A percentile compares a stretch with the other conserved stretches of the same genome.
Evolutionary conservation across 257 asterid genomes (phyloP).

Genomic region (Nicotiana attenuata): DNA sequence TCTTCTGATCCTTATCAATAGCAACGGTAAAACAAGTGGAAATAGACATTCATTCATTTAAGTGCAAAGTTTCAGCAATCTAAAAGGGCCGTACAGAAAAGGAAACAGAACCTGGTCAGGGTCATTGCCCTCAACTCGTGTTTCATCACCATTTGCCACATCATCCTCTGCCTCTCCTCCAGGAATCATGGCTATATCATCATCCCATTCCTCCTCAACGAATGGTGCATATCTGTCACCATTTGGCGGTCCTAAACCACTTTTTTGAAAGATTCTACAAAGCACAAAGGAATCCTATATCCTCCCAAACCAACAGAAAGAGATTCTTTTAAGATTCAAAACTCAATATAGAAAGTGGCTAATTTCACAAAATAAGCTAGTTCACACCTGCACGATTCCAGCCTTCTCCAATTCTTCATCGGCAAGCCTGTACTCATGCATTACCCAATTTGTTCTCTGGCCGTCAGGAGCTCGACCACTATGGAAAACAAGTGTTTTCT

Average conservation of each 20-base stretch:
- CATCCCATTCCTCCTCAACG: constrained; percentile 97
- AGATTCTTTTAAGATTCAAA: constrained; percentile 24
- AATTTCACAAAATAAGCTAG: background rate
- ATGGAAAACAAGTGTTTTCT: constrained; percentile 86
- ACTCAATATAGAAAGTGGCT: constrained; percentile 9
- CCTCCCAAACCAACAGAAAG: constrained; percentile 35
- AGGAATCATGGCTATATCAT: constrained; percentile 44
- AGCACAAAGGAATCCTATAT: constrained; percentile 89
- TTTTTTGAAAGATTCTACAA: constrained; percentile 92
- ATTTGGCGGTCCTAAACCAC: constrained; percentile 91
- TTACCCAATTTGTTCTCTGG: constrained; percentile 92
- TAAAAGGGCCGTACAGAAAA: background rate
- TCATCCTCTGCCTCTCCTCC: constrained; percentile 59
- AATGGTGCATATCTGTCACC: constrained; percentile 96
- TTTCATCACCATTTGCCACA: constrained; percentile 50
- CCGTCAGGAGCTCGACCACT: constrained; percentile 97
- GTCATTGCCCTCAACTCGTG: constrained; percentile 36
- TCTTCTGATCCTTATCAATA: background rate
- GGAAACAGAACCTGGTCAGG: constrained; percentile 40
- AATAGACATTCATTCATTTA: background rate
- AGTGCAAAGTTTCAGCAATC: background rate
- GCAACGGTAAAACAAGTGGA: background rate
- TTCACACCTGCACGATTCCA: constrained; percentile 77
- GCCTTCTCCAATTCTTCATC: constrained; percentile 65
- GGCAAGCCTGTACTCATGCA: constrained; percentile 94